These are phyloP conservation scores for Heliamphora exappendiculata DNA, from an alignment of 148 eudicot genomes.

Conservation along the genomic window DNA sequence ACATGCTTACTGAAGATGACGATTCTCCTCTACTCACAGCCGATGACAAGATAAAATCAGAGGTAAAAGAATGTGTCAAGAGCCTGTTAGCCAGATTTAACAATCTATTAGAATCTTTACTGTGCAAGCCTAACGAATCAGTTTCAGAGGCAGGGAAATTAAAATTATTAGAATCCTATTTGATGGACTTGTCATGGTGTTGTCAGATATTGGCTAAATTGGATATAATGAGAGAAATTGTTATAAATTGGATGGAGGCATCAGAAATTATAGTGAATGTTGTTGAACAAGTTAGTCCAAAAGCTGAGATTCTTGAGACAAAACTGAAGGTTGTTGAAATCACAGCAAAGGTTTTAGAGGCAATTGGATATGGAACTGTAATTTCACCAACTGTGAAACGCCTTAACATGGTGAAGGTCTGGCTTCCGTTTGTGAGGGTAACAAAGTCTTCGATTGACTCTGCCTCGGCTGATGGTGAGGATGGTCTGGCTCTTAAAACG, in stretches of 20 bases:
- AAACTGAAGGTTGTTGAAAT: constrained; percentile 65
- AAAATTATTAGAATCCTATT: constrained; percentile 29
- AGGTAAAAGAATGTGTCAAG: constrained; percentile 41
- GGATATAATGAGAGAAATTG: constrained; percentile 57
- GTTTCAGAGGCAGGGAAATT: constrained; percentile 18
- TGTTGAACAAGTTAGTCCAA: constrained; percentile 19
- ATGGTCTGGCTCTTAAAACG: constrained; percentile 28
- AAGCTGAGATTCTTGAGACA: constrained; percentile 26
- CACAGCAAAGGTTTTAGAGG: constrained; percentile 61
- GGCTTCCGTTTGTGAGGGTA: constrained; percentile 73
- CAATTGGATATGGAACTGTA: constrained; percentile 69
- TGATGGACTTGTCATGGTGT: constrained; percentile 72
- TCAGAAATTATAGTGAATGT: constrained; percentile 32
- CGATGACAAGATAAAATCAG: constrained; percentile 47
- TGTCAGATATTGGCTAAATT: constrained; percentile 60
- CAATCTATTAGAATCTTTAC: constrained; percentile 36
- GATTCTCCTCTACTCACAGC: constrained; percentile 66
- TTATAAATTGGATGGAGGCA: constrained; percentile 49
- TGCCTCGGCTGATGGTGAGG: constrained; percentile 28
- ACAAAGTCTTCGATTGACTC: constrained; percentile 45
- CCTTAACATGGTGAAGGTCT: constrained; percentile 57
- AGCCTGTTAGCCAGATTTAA: constrained; percentile 40
- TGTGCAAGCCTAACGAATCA: constrained; percentile 24
- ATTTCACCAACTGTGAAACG: constrained; percentile 56
- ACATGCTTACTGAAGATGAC: constrained; percentile 89